These are phyloP conservation scores for Phaeosphaeria sp. DNA, from an alignment of 2,329 filamentous ascomycete species.

Conservation along the genomic window DNA sequence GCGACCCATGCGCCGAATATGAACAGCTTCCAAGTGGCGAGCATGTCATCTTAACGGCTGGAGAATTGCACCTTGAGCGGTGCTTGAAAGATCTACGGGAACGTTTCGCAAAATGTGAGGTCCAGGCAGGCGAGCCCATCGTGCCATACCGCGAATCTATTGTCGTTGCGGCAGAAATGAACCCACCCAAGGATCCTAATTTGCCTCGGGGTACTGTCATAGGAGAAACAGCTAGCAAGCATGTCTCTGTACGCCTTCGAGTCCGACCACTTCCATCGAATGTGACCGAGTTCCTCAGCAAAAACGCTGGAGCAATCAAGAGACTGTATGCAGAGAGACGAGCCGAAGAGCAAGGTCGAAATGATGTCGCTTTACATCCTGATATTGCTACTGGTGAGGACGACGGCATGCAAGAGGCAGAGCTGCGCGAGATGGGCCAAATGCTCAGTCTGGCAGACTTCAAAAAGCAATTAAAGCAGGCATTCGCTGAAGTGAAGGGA, in stretches of 20 bases:
- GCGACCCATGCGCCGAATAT: constrained; percentile 94
- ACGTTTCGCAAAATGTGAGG: constrained; percentile 90
- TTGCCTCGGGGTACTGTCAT: constrained; percentile 83
- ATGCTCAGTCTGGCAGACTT: constrained; percentile 77
- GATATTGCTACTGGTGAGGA: constrained; percentile 59
- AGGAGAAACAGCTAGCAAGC: constrained; percentile 80
- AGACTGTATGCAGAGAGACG: constrained; percentile 75
- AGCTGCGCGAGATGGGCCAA: constrained; percentile 63
- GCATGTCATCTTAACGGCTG: constrained; percentile 92
- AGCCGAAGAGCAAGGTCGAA: constrained; percentile 50
- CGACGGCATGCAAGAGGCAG: constrained; percentile 53
- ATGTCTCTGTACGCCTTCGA: constrained; percentile 76
- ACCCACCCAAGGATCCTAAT: constrained; percentile 82
- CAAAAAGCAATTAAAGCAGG: constrained; percentile 70
- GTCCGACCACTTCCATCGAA: constrained; percentile 78
- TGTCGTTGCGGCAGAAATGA: constrained; percentile 88
- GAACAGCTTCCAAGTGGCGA: constrained; percentile 92
- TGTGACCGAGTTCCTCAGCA: constrained; percentile 84
- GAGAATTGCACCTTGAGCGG: constrained; percentile 90
- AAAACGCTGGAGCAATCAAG: constrained; percentile 81
- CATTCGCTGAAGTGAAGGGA: constrained; percentile 74
- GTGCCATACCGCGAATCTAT: constrained; percentile 96
- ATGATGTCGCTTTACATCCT: constrained; percentile 34
- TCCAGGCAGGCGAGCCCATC: constrained; percentile 91
- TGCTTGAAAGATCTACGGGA: constrained; percentile 93